Evolutionary conservation across 768 basidiomycete species (phyloP).

Genomic region (Dendrothele bispora): DNA sequence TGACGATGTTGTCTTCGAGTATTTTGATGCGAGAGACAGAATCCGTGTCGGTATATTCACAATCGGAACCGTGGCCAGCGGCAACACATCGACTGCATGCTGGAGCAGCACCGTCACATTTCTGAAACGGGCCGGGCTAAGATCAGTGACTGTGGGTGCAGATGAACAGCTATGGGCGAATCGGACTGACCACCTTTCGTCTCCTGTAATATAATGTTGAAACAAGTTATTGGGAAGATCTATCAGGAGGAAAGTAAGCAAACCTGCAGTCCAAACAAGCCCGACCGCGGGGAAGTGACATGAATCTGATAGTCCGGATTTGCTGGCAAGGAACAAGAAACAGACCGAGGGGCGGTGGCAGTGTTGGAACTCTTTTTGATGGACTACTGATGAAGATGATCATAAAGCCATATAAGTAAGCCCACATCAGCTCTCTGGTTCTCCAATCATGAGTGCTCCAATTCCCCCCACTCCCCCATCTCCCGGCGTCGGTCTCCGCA

Average conservation of each 20-base stretch:
- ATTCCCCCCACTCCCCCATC: constrained; percentile 31
- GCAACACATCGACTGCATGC: constrained; percentile 40
- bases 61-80: constrained; percentile 38
- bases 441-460: constrained; percentile 11
- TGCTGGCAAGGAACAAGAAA: not conserved
- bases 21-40: constrained; percentile 33
- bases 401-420: not conserved
- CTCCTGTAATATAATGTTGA: constrained; percentile 1
- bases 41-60: constrained; percentile 42
- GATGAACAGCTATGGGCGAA: not conserved
- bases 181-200: constrained; percentile 12
- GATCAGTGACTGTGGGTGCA: not conserved
- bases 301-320: not conserved
- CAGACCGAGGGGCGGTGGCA: not conserved
- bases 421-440: not conserved
- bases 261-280: constrained; percentile 18
- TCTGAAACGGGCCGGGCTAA: constrained; percentile 21
- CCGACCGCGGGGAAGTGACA: constrained; percentile 2
- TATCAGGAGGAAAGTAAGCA: not conserved
- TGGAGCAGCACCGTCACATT: constrained; percentile 44
- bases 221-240: not conserved
- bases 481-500: constrained; percentile 47
- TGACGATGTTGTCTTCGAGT: constrained; percentile 39
- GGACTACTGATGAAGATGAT: too few relatives aligned
- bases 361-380: too few relatives aligned